These are phyloP conservation scores for Thelonectria olida DNA, from an alignment of 2,329 filamentous ascomycete species.

Conservation along the genomic window DNA sequence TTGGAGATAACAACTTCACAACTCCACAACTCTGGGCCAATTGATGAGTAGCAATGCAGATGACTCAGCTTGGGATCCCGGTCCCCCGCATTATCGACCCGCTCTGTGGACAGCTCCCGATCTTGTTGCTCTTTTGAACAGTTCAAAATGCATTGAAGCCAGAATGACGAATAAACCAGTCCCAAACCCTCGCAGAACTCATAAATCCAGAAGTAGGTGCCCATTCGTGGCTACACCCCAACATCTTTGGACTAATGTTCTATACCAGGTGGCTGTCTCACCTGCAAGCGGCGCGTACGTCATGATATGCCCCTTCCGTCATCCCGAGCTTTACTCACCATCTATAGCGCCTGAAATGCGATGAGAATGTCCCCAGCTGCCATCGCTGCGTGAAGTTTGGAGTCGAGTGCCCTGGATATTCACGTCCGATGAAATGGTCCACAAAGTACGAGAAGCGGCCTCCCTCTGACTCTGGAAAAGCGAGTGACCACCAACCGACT, in stretches of 20 bases:
- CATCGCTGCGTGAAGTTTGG: slow-evolving; percentile 24
- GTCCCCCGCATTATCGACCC: slow-evolving; percentile 3
- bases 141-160: background rate
- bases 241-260: too few relatives aligned
- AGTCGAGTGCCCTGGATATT: slow-evolving; percentile 25
- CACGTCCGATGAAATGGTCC: slow-evolving; percentile 29
- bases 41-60: too few relatives aligned
- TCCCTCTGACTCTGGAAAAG: background rate
- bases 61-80: too few relatives aligned
- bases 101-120: background rate
- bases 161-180: background rate
- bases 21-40: too few relatives aligned
- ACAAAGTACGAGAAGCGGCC: slow-evolving; percentile 27
- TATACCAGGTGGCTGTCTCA: slow-evolving; percentile 16
- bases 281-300: slow-evolving; percentile 25
- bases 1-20: too few relatives aligned
- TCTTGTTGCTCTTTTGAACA: background rate
- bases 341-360: slow-evolving; percentile 28
- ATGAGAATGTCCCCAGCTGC: slow-evolving; percentile 27
- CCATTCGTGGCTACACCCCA: too few relatives aligned
- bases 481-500: background rate
- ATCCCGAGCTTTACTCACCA: background rate
- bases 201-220: slow-evolving; percentile 18
- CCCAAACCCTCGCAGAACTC: slow-evolving; percentile 8
- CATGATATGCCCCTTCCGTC: too few relatives aligned